Evolutionary conservation across 163 green algal species (phyloP).

Genomic region (Coccomyxa subellipsoidea): DNA sequence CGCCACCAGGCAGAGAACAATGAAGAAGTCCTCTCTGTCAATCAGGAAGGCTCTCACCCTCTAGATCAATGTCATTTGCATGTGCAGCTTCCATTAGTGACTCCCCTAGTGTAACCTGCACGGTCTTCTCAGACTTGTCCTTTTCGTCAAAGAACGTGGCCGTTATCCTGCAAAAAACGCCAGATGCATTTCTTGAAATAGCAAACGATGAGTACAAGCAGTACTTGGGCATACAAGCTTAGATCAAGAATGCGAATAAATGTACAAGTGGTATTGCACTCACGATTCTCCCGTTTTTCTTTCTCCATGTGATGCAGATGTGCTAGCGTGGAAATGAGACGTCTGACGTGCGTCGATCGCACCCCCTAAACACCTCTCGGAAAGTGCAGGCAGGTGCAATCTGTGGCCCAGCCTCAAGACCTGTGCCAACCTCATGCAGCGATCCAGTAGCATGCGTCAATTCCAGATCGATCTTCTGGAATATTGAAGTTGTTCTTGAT

Average conservation of each 20-base stretch:
- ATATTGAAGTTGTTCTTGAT: background rate
- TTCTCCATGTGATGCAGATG: background rate
- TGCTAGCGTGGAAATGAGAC: background rate
- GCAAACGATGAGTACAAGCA: no score
- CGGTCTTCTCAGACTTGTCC: constrained; percentile 75
- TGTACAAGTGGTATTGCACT: background rate
- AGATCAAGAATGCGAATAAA: no score
- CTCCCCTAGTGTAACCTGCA: constrained; percentile 78
- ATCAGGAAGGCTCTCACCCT: constrained; percentile 67
- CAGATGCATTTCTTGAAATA: no score
- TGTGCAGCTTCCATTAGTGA: constrained; percentile 92
- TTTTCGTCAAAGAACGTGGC: constrained; percentile 92
- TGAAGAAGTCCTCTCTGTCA: no score
- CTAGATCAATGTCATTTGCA: constrained; percentile 95
- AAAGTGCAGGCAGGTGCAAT: background rate
- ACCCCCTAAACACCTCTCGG: background rate
- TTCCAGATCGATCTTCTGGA: background rate
- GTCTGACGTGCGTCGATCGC: background rate
- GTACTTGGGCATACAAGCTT: no score
- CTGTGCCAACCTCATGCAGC: background rate
- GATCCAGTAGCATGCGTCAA: background rate
- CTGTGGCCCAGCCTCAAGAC: background rate
- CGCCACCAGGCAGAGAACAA: background rate
- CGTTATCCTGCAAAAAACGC: constrained; percentile 75
- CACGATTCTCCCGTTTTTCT: background rate